Conservation (phyloP, 148 eudicot genomes). For the Rhododendron simsii region DNA sequence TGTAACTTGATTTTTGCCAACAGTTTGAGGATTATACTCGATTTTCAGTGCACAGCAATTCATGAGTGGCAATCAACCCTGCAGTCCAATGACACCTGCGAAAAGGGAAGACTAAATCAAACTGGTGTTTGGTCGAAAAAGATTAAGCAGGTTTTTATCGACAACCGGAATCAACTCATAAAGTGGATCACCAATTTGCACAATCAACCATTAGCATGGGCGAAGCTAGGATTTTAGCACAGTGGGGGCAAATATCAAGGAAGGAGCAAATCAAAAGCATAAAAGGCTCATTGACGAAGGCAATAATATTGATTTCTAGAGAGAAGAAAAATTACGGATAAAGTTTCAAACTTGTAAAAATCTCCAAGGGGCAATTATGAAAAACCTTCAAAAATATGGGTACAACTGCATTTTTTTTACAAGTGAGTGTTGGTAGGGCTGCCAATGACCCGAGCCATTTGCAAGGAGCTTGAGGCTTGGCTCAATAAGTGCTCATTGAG, state of each 20-base stretch:
- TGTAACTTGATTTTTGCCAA: neutral
- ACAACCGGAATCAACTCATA: neutral
- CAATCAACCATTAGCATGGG: neutral
- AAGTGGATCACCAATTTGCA: neutral
- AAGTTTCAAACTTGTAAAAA: neutral
- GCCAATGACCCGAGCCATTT: neutral
- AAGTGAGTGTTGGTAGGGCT: neutral
- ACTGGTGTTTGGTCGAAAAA: neutral
- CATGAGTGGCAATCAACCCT: conserved; percentile 27
- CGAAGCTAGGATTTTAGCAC: neutral
- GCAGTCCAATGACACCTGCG: conserved; percentile 62
- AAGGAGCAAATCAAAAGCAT: neutral
- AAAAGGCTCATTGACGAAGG: neutral
- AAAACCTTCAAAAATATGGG: neutral
- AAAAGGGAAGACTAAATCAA: neutral
- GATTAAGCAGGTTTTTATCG: neutral
- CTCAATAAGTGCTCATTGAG: neutral
- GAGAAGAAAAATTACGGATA: neutral
- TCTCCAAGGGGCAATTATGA: neutral
- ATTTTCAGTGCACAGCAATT: neutral
- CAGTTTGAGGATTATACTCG: neutral
- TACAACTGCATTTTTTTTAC: neutral
- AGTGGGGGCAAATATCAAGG: neutral
- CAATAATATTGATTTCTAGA: too few species aligned
- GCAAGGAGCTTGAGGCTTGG: neutral